Conservation (phyloP, 2,329 filamentous ascomycete genomes). For the Tolypocladium capitatum region DNA sequence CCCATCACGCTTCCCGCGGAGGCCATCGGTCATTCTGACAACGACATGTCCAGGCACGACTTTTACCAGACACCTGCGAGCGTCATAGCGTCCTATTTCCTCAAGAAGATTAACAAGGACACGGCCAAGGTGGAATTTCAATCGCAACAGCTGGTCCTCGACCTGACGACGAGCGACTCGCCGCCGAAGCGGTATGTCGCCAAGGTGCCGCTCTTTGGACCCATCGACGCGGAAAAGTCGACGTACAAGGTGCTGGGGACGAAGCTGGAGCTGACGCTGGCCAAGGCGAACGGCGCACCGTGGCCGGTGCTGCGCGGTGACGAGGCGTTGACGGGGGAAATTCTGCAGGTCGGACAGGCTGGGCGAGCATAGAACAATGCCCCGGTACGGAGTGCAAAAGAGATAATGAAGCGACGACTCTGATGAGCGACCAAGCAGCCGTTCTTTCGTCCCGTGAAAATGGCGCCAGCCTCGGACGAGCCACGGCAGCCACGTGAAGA, state of each 20-base stretch:
- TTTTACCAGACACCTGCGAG: constrained; percentile 85
- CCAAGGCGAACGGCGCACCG: constrained; percentile 57
- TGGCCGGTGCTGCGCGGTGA: constrained; percentile 80
- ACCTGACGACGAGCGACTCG: constrained; percentile 73
- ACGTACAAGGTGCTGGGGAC: constrained; percentile 74
- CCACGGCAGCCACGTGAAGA: background rate
- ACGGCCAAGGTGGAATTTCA: constrained; percentile 60
- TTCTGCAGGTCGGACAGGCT: constrained; percentile 78
- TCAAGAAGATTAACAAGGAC: constrained; percentile 92
- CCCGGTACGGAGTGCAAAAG: background rate
- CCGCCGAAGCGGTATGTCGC: constrained; percentile 65
- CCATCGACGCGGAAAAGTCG: constrained; percentile 63
- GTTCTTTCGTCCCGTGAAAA: background rate
- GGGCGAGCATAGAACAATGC: constrained; percentile 23
- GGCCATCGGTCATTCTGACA: background rate
- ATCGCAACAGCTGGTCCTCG: constrained; percentile 51
- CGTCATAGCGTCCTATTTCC: constrained; percentile 83
- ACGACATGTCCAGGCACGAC: constrained; percentile 40
- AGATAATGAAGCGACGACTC: background rate
- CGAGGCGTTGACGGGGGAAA: constrained; percentile 56
- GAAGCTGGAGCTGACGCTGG: constrained; percentile 71
- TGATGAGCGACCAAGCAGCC: background rate
- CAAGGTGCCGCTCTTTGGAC: constrained; percentile 60
- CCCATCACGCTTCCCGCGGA: background rate
- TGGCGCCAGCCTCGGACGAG: background rate